These are phyloP conservation scores for Trichoderma oligosporum DNA, from an alignment of 2,329 filamentous ascomycete species.

Conservation along the genomic window DNA sequence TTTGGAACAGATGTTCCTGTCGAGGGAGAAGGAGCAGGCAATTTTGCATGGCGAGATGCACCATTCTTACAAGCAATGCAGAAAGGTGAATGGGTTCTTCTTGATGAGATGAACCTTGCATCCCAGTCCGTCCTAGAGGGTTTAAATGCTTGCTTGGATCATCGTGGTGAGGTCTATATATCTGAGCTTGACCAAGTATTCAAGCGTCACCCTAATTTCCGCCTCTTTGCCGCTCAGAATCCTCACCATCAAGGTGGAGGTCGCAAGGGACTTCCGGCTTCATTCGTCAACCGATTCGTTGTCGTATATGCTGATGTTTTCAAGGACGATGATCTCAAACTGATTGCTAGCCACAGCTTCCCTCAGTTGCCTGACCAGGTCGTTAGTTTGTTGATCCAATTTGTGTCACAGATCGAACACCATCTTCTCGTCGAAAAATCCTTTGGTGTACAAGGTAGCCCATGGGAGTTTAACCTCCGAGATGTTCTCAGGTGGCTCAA, in stretches of 20 bases:
- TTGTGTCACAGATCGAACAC: constrained; percentile 75
- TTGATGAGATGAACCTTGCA: constrained; percentile 98
- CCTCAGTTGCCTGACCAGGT: constrained; percentile 56
- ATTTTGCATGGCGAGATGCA: constrained; percentile 93
- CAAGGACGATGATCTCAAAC: constrained; percentile 70
- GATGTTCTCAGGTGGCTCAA: constrained; percentile 87
- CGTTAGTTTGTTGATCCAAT: constrained; percentile 66
- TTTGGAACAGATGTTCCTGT: constrained; percentile 96
- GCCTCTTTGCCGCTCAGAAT: constrained; percentile 96
- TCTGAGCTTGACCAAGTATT: constrained; percentile 95
- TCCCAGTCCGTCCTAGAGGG: constrained; percentile 96
- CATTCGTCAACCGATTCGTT: constrained; percentile 96
- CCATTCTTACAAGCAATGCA: constrained; percentile 97
- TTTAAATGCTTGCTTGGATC: constrained; percentile 92
- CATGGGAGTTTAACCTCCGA: constrained; percentile 94
- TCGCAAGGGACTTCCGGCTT: constrained; percentile 87
- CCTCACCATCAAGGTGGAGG: constrained; percentile 96
- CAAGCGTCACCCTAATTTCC: constrained; percentile 80
- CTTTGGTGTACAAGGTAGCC: constrained; percentile 64
- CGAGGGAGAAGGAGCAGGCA: constrained; percentile 84
- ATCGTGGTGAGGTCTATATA: constrained; percentile 92
- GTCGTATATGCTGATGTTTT: constrained; percentile 96
- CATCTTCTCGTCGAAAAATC: constrained; percentile 58
- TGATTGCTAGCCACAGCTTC: constrained; percentile 78
- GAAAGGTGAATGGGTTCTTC: constrained; percentile 88